Percentiles rank a stretch among this genome's conserved stretches.
Evolutionary conservation across 805 yeast genomes (phyloP).

Genomic region (Saitoella complicata): DNA sequence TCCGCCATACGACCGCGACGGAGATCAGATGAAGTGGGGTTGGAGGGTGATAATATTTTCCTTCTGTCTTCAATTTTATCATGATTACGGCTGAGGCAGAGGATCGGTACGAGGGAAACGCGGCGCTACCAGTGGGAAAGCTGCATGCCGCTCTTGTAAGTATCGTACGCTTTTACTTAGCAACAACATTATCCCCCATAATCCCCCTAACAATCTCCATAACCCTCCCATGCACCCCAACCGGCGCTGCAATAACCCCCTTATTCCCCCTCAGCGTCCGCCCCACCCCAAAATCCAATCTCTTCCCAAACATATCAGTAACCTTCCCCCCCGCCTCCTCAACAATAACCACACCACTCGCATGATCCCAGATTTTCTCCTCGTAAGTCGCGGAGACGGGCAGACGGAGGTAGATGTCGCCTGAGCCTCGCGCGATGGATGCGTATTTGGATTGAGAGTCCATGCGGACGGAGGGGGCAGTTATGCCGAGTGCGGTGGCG

Average conservation of each 20-base stretch:
- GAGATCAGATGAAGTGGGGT: no score
- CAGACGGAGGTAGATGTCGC: constrained; percentile 77
- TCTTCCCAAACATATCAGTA: constrained; percentile 62
- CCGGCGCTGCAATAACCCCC: constrained; percentile 81
- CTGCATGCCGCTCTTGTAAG: no score
- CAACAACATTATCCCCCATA: no score
- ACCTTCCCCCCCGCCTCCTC: constrained; percentile 86
- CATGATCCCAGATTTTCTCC: constrained; percentile 98
- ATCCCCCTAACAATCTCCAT: constrained; percentile 29
- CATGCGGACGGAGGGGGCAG: constrained; percentile 46
- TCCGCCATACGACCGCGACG: no score
- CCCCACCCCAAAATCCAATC: constrained; percentile 72
- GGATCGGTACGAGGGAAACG: no score
- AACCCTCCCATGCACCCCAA: constrained; percentile 32
- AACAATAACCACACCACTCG: constrained; percentile 80
- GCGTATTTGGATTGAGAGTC: constrained; percentile 97
- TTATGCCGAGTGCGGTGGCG: constrained; percentile 46
- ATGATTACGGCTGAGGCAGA: no score
- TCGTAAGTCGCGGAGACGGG: constrained; percentile 63
- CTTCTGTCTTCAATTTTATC: no score
- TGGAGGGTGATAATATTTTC: no score
- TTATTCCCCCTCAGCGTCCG: constrained; percentile 54
- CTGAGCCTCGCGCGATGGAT: constrained; percentile 75
- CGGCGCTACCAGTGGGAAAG: no score
- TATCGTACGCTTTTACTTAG: no score